Evolutionary conservation across 768 basidiomycete species (phyloP).

Genomic region (Tubosaeta brunneosetosa): DNA sequence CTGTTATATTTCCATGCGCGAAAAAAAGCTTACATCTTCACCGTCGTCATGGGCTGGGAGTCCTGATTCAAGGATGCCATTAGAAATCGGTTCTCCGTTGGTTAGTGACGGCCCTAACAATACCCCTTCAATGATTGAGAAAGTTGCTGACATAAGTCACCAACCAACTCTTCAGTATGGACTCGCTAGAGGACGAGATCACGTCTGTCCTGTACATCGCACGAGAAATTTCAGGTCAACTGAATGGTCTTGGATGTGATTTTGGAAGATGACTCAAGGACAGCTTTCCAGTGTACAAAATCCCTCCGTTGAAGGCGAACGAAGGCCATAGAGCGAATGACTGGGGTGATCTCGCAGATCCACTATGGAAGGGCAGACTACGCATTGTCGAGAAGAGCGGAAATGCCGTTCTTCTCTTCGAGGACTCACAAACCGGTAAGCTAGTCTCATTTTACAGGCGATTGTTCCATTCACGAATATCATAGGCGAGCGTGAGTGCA

Average conservation of each 20-base stretch:
- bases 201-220: conserved; percentile 87
- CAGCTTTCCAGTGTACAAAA: conserved; percentile 69
- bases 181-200: conserved; percentile 68
- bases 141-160: conserved; percentile 22
- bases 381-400: conserved; percentile 76
- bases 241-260: conserved; percentile 7
- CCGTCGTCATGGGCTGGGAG: conserved; percentile 7
- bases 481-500: conserved; percentile 62
- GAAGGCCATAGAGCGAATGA: conserved; percentile 90
- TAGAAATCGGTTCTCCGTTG: background rate
- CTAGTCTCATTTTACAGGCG: background rate
- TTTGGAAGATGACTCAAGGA: conserved; percentile 18
- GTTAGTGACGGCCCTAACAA: background rate
- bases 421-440: conserved; percentile 76
- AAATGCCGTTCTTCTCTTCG: conserved; percentile 68
- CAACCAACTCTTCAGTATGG: conserved; percentile 34
- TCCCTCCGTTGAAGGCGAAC: conserved; percentile 79
- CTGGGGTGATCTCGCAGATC: conserved; percentile 82
- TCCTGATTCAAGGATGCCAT: conserved; percentile 21
- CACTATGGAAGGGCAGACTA: conserved; percentile 90
- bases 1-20: conserved; percentile 2
- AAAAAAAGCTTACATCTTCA: conserved; percentile 30
- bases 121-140: too few species aligned
- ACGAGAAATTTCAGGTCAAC: conserved; percentile 83
- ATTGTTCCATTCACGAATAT: background rate